Evolutionary conservation across 352 stramenopile species (phyloP).

Genomic region (Phytophthora constricta): DNA sequence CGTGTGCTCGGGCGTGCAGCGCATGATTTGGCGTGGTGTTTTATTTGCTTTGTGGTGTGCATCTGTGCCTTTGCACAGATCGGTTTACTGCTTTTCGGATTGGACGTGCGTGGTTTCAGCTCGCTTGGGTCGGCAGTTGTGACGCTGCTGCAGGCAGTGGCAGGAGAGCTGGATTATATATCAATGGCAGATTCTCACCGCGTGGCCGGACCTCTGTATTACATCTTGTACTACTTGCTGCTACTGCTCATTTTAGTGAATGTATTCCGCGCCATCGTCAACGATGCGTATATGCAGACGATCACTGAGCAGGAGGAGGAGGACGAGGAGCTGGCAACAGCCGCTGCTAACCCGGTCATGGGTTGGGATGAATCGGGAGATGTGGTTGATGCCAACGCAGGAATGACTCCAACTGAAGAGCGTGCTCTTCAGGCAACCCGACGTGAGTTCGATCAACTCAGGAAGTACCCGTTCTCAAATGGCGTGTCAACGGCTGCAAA

Average conservation of each 20-base stretch:
- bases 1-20: conserved; percentile 57
- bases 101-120: conserved; percentile 59
- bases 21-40: conserved; percentile 62
- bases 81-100: conserved; percentile 65
- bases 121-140: conserved; percentile 58
- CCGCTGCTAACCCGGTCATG: conserved; percentile 18
- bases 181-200: conserved; percentile 50
- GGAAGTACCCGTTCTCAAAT: conserved; percentile 69
- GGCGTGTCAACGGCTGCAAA: conserved; percentile 37
- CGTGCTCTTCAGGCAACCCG: conserved; percentile 25
- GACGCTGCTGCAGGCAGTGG: conserved; percentile 67
- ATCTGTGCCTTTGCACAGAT: conserved; percentile 73
- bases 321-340: conserved; percentile 40
- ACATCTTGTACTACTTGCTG: conserved; percentile 74
- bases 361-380: conserved; percentile 34
- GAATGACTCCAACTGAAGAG: conserved; percentile 37
- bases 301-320: conserved; percentile 72
- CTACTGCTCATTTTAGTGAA: conserved; percentile 77
- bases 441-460: conserved; percentile 52
- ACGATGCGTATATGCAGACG: conserved; percentile 78
- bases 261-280: conserved; percentile 77
- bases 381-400: conserved; percentile 32
- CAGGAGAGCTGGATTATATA: conserved; percentile 61
- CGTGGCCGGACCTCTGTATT: conserved; percentile 69
- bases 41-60: conserved; percentile 64